Conservation (phyloP, 2,329 filamentous ascomycete genomes). For the Fusarium albosuccineum region DNA sequence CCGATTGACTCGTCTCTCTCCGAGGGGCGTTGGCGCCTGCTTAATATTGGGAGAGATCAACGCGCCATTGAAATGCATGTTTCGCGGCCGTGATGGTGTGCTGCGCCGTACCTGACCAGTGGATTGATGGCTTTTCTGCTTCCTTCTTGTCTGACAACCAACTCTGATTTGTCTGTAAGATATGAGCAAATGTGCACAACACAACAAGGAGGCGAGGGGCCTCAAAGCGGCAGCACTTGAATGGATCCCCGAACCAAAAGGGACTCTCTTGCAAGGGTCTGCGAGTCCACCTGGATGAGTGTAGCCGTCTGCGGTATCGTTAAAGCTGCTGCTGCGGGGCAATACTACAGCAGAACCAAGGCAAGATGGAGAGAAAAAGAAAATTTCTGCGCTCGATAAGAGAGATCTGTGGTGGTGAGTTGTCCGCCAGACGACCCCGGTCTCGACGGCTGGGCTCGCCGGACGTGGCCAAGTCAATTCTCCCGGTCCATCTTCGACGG, state of each 20-base stretch:
- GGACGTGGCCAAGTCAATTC: conserved; percentile 8
- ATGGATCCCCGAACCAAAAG: conserved; percentile 15
- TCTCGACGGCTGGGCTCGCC: conserved; percentile 2
- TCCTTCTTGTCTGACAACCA: conserved; percentile 17
- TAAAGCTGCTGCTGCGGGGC: conserved; percentile 25
- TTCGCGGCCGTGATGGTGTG: conserved; percentile 38
- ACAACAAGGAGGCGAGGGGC: conserved; percentile 23
- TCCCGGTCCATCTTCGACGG: conserved; percentile 11
- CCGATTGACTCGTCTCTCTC: conserved; percentile 26
- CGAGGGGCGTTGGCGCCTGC: conserved; percentile 17
- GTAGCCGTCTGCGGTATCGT: conserved; percentile 19
- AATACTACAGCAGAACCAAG: conserved; percentile 10
- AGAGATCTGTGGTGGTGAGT: conserved; percentile 20
- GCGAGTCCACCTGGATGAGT: conserved; percentile 14
- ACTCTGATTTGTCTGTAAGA: conserved; percentile 28
- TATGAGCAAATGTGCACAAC: conserved; percentile 25
- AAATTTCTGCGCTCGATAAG: conserved; percentile 17
- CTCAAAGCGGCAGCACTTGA: conserved; percentile 31
- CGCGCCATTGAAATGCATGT: conserved; percentile 43
- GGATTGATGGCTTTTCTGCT: conserved; percentile 32
- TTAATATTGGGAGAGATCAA: conserved; percentile 35
- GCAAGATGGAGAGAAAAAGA: conserved; percentile 4
- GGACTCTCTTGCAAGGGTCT: conserved; percentile 24
- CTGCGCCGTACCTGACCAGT: conserved; percentile 34
- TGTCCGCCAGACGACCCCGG: conserved; percentile 4